A percentile compares a stretch with the other conserved stretches of the same genome.
phyloP scores from a whole-genome alignment of 805 yeast species.

The Candida chilensis region DNA sequence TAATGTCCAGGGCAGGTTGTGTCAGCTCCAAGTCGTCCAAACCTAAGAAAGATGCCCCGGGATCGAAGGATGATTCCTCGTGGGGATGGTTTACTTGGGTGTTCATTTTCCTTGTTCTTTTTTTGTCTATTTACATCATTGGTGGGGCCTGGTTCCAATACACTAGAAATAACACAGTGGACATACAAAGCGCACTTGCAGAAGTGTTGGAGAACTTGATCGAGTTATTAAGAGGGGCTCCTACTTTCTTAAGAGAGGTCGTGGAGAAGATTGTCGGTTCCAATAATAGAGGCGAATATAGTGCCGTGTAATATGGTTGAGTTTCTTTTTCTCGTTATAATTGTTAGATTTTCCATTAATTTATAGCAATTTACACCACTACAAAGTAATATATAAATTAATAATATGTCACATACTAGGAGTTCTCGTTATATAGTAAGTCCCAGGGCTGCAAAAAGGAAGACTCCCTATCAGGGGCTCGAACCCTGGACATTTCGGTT shows the following conservation, averaged over 20 bases:
- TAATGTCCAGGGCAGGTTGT: conserved; percentile 32
- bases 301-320: conserved; percentile 90
- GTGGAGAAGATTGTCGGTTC: conserved; percentile 53
- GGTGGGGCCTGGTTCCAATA: conserved; percentile 72
- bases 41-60: conserved; percentile 3
- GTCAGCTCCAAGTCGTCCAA: conserved; percentile 13
- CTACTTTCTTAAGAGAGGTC: conserved; percentile 61
- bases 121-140: conserved; percentile 61
- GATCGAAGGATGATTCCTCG: conserved; percentile 30
- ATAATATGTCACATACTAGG: too few relatives aligned
- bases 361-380: too few relatives aligned
- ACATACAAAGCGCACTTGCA: conserved; percentile 61
- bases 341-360: too few relatives aligned
- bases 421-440: too few relatives aligned
- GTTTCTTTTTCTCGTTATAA: too few relatives aligned
- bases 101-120: conserved; percentile 64
- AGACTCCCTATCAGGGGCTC: conserved; percentile 10
- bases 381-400: too few relatives aligned
- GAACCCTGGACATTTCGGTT: conserved; percentile 8
- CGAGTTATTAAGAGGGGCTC: conserved; percentile 49
- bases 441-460: too few relatives aligned
- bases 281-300: conserved; percentile 76
- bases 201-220: conserved; percentile 65
- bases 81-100: conserved; percentile 84
- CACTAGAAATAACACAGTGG: conserved; percentile 61